These are phyloP conservation scores for Yamadazyma mexicana DNA, from an alignment of 1,139 yeast species.

Conservation along the genomic window DNA sequence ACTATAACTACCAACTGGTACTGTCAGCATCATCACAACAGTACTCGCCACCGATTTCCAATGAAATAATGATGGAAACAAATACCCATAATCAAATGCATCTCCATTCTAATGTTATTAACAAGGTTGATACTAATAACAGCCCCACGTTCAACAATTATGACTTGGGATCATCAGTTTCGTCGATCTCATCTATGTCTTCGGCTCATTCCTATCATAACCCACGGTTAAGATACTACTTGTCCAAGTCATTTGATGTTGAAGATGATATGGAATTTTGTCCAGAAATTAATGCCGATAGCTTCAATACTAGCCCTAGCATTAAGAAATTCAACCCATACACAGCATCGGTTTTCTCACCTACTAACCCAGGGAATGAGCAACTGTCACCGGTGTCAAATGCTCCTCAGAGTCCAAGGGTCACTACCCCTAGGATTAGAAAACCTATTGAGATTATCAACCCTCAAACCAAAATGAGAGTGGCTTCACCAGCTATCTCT, in stretches of 20 bases:
- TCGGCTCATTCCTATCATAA: constrained; percentile 40
- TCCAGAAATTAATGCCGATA: constrained; percentile 45
- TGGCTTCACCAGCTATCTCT: constrained; percentile 51
- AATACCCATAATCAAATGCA: constrained; percentile 6
- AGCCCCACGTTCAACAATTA: constrained; percentile 29
- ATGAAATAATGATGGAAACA: constrained; percentile 13
- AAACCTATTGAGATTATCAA: constrained; percentile 74
- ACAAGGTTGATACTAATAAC: constrained; percentile 13
- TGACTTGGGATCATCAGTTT: constrained; percentile 22
- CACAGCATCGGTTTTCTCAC: constrained; percentile 57
- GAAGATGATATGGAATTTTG: constrained; percentile 70
- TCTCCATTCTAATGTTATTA: constrained; percentile 13
- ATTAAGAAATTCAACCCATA: constrained; percentile 56
- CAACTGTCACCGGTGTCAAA: constrained; percentile 10
- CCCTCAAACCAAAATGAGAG: constrained; percentile 72
- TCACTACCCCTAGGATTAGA: constrained; percentile 57
- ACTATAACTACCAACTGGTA: constrained; percentile 26
- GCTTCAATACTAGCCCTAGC: constrained; percentile 20
- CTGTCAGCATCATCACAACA: constrained; percentile 26
- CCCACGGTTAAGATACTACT: constrained; percentile 46
- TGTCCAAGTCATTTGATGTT: constrained; percentile 60
- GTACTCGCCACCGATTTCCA: constrained; percentile 32
- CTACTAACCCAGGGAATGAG: constrained; percentile 24
- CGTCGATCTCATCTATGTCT: constrained; percentile 17
- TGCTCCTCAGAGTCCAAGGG: constrained; percentile 31